Base-by-base conservation (phyloP, 1,139 yeast species). In the Oligophagozyma castellii region DNA sequence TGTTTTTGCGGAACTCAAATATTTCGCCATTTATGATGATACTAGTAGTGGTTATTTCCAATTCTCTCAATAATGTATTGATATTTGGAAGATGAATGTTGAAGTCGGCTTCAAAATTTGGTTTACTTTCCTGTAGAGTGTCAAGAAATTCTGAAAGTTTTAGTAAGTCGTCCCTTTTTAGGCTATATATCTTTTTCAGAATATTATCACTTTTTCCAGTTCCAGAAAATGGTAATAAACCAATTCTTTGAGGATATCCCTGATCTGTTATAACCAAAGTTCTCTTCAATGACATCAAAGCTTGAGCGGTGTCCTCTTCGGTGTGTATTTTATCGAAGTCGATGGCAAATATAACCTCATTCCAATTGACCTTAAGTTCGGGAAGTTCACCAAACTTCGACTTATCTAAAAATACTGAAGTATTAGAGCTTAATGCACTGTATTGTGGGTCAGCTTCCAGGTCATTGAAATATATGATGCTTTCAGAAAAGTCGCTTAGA, bases 221-320 rank as follows among this genome's bases (percentile, higher is more conserved):
- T 14, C 36, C 39, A 3, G 28, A 26, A 10, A 79, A 38, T 0
- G 96, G 93, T 15, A 89, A 56, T 2, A 89, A 38, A 3, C 95
- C 98, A 32, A 89, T 48, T 48, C 86, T 80, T 40, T 84, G 77
- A 0, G 95, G 84, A 12, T 79, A 61, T 1, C 73, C 72, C 23
- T 69, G 63, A 16, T 67, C 60, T 16, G 72, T 49, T 12, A 79
- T 62, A n/a, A 36, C 35, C 5, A 52, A 21, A 1, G 70, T 56
- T 21, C 67, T 62, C 1, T 73, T 46, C 23, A 72, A 49, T 3
- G 72, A 62, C 24, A 65, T 58, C 19, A 74, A 51, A 1, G 66
- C 67, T 16, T 58, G 51, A 35, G 66, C 43, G 1, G 63, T 64
- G 20, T 58, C 51, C 35, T 65, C 43, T 48, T 73, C 70, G 5